Evolutionary conservation across 805 yeast genomes (phyloP), one percentile per base, ranked within the genome.

Genomic region (Wickerhamiella azymoides): DNA sequence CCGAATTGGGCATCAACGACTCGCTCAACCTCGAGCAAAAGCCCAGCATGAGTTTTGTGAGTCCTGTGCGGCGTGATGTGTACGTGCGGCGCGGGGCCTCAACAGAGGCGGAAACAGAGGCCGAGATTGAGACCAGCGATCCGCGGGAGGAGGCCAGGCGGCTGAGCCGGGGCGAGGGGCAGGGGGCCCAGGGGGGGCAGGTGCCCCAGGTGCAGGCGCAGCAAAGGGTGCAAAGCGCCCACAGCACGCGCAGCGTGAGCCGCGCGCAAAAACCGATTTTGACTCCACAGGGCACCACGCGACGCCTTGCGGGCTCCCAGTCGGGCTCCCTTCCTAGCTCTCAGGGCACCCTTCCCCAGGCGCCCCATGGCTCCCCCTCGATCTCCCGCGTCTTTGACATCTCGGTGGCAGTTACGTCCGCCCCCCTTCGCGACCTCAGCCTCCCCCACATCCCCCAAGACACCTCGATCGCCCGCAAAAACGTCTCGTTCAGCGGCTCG

Each of bases 361-460:
- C 24, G 7, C 24, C 24, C 24, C 24, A 21, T 21, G 24, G 24
- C 6, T 21, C 24, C 24, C 24, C 24, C 24, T 21, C 24, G 24
- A 21, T 7, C 6, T 21, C 24, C 6, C 24, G 24, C 24, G 24
- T 21, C 10, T 41, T 41, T 17, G 44, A 41, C 18, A 28, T 41
- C 10, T 41, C 44, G 2, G 38, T 41, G n/a, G 36, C 35, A 13
- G 33, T 41, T 4, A 2, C 21, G 10, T 4, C 25, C 9, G 21
- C 14, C 8, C 36, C 42, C 10, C 36, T 36, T 6, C 41, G 39
- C 7, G 47, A 52, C 21, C 30, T 47, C 24, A 47, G 54, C 10
- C 44, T 52, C 11, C 47, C 54, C 1, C 47, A 39, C 27, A 37
- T 21, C 33, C 47, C n/a, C 32, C 49, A 32, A 10, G 54, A 16